phyloP scores from a whole-genome alignment of 116 monocot genomes.

The Trichopus zeylanicus region DNA sequence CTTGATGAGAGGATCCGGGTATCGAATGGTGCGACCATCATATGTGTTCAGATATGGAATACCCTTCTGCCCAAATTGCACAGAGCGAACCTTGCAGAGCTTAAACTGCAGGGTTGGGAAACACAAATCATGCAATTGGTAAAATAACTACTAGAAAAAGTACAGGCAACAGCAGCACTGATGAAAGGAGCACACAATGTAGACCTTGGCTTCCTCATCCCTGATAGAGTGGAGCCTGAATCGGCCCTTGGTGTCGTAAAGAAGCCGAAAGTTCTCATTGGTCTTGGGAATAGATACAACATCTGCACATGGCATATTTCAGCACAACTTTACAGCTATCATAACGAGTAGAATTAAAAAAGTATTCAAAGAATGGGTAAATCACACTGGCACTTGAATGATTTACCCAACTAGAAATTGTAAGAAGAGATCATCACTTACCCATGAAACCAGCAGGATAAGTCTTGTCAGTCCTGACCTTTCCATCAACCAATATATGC shows the following conservation, averaged over 20 bases:
- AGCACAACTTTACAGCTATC: not conserved
- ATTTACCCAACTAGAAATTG: no score
- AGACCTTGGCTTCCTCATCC: conserved; percentile 61
- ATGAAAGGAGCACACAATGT: not conserved
- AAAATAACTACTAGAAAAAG: no score
- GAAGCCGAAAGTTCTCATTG: conserved; percentile 62
- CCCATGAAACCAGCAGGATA: conserved; percentile 86
- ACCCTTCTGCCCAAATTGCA: conserved; percentile 37
- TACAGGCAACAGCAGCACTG: no score
- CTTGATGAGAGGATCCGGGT: conserved; percentile 32
- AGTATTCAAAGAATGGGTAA: no score
- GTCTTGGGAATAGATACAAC: conserved; percentile 67
- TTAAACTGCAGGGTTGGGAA: conserved; percentile 19
- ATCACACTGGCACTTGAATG: no score
- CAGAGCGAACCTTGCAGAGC: conserved; percentile 35
- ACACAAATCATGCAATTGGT: no score
- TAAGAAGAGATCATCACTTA: no score
- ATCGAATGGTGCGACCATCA: conserved; percentile 34
- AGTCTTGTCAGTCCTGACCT: no score
- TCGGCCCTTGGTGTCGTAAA: conserved; percentile 68
- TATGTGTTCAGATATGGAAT: conserved; percentile 33
- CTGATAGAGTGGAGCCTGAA: conserved; percentile 53
- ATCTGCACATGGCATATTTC: conserved; percentile 17
- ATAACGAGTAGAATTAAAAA: no score
- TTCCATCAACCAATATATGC: conserved; percentile 60